Conservation (phyloP, 345 rosid genomes). For the Cochlearia excelsa region DNA sequence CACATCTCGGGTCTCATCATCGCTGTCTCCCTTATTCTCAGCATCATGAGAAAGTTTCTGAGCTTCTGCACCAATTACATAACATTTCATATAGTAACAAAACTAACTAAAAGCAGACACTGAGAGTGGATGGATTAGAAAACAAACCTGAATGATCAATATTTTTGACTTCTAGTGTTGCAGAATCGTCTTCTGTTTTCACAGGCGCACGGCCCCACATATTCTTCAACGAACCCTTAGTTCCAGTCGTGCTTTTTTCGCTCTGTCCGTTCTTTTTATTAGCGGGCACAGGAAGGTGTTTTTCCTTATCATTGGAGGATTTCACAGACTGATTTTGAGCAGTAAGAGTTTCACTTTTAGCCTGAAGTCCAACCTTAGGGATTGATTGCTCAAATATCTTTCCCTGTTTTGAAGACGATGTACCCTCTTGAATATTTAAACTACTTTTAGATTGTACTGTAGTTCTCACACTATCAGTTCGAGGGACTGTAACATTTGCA, state of each 20-base stretch:
- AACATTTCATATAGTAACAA: conserved; percentile 19
- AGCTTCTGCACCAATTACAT: conserved; percentile 49
- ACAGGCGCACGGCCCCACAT: conserved; percentile 75
- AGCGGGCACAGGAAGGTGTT: conserved; percentile 34
- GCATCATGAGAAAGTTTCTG: conserved; percentile 44
- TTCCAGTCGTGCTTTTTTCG: conserved; percentile 43
- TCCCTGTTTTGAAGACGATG: conserved; percentile 34
- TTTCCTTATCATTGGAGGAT: conserved; percentile 46
- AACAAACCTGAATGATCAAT: conserved; percentile 43
- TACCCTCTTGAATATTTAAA: conserved; percentile 27
- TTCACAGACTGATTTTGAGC: conserved; percentile 38
- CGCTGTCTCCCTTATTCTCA: conserved; percentile 42
- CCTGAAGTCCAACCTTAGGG: conserved; percentile 39
- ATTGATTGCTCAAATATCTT: conserved; percentile 43
- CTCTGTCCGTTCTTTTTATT: conserved; percentile 46
- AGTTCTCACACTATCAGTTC: conserved; percentile 36
- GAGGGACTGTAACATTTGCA: conserved; percentile 34
- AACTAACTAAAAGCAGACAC: conserved; percentile 20
- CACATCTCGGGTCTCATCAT: conserved; percentile 41
- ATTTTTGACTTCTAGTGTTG: conserved; percentile 29
- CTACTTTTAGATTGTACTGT: conserved; percentile 39
- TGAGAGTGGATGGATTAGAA: conserved; percentile 16
- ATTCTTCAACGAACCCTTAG: conserved; percentile 58
- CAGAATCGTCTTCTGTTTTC: conserved; percentile 47
- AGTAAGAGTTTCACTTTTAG: conserved; percentile 38